Base-by-base conservation (phyloP, 805 yeast species). In the Suhomyces sp. region DNA sequence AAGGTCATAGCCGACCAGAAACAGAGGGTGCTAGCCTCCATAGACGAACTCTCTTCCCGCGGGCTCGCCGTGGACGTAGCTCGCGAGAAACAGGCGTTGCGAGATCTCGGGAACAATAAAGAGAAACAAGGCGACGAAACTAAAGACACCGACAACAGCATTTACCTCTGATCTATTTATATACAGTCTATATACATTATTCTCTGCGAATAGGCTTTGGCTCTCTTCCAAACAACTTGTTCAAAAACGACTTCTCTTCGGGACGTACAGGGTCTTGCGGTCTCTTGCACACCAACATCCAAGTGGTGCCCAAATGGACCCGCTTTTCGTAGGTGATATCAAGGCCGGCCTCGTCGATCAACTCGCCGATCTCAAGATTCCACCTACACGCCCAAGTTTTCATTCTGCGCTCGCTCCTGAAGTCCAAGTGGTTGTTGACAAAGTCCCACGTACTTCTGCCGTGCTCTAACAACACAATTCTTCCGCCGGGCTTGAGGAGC, bases 371-470 rank as follows among this genome's bases (percentile, higher is more conserved):
- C 65, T 94, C 98, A 57, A 94, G 74, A 66, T 94, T 94, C 97
- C 98, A 94, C 64, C 98, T 78, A 70, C 99, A 94, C 1, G 97
- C 99, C 97, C 98, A 94, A 3, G 86, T 84, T 54, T 87, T 82
- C 72, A 92, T 82, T 70, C 97, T 86, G 60, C 83, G 82, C 56
- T 84, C 91, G 3, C 97, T 92, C 57, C 94, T 78, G 55, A 83
- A 82, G 68, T 94, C 97, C 67, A 94, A 75, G 52, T 87, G 83
- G 27, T 83, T 80, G 70, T 94, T 94, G 59, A 94, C 81, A 49
- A 86, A 82, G 50, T 84, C 86, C 74, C 85, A 90, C 0, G 83
- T 77, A 51, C 97, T 90, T 60, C 97, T 78, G 2, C 99, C 99
- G 65, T 94, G 99, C 67, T 94, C 99, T 51, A 94, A 74, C 26